Evolutionary conservation across 2,329 filamentous ascomycete genomes (phyloP), one percentile per base, ranked within the genome.

Genomic region (Mollisiaceae sp.): DNA sequence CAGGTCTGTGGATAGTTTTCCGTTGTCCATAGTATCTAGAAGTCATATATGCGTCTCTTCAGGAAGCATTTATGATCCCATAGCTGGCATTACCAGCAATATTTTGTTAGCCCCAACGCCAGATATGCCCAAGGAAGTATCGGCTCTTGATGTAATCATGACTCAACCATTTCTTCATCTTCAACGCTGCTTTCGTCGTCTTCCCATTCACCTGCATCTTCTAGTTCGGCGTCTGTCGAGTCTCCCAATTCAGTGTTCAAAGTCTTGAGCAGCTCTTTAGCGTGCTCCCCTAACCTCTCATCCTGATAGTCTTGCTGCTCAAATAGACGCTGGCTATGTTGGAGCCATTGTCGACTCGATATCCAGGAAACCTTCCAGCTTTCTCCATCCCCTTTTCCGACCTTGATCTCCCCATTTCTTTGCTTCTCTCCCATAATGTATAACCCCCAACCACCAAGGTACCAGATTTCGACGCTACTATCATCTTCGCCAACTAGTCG

Each of bases 401-500:
- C 63, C 54, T 78, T 79, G 24, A 63, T 63, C 50, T 72, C 72
- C 39, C 78, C 77, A 68, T 78, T 78, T 72, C 83, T 86, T 73
- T 87, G 81, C 82, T 90, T 91, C 77, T 91, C 86, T 12, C 91
- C 91, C 68, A 91, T 82, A 65, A 97, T 85, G 76, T 93, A 92
- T 71, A 96, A 84, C 72, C 93, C 94, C 92, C 94, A 98, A 4
- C 95, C 96, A 52, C 95, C 95, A 5, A 99, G 84, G 79, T 99
- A 99, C 93, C 94, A 97, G 20, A 92, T 91, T 79, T 99, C 95
- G 22, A 99, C 91, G 77, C 94, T 97, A 75, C 91, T 86, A 76
- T 99, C 96, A 71, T 99, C 94, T 76, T 99, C 95, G 41, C 86
- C 83, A 45, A 97, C 87, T 61, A 99, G 82, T 62, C 92, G 84